Evolutionary conservation across 2,329 filamentous ascomycete genomes (phyloP), one percentile per base, ranked within the genome.

Genomic region (Geosmithia putterillii): DNA sequence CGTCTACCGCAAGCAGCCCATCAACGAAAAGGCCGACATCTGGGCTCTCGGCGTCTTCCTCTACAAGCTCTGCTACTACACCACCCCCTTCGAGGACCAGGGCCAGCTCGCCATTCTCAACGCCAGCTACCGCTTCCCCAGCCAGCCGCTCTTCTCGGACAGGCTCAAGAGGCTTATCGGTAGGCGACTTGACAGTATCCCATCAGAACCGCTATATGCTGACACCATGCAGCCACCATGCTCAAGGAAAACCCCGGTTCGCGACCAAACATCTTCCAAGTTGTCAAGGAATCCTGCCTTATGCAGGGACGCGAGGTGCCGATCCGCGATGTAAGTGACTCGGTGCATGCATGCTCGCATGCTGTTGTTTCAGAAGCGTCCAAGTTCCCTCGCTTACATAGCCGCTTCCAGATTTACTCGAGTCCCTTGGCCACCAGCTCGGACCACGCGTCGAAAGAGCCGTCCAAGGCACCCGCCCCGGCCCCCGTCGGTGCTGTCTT

Each of bases 41-140:
- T 98, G 89, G 92, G 92, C 92, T 1, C 66, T 98, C 47, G 92
- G 92, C 5, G 92, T 98, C 37, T 68, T 98, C 46, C 66, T 98
- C 44, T 98, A 98, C 70, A 98, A 98, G 70, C 73, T 98, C 48
- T 98, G 92, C 69, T 98, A 96, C 64, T 98, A 98, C 64, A 98
- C 92, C 2, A 98, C 92, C 6, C 92, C 92, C 1, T 98, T 98
- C 55, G 92, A 98, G 64, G 90, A 96, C 50, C 88, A 95, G 57
- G 92, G 92, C 21, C 90, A 95, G 66, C 85, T 96, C 69, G 92
- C 92, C 12, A 98, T 98, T 50, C 67, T 98, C 47, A 96, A 96
- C 58, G 92, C 92, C 42, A 94, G 80, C 61, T 96, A 86, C 72
- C 89, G 86, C 56, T 98, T 86, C 54, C 92, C 90, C 6, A 77